Percentiles rank a stretch among this genome's conserved stretches.
Evolutionary conservation across 2,329 filamentous ascomycete genomes (phyloP).

Genomic region (Penicillium digitatum): DNA sequence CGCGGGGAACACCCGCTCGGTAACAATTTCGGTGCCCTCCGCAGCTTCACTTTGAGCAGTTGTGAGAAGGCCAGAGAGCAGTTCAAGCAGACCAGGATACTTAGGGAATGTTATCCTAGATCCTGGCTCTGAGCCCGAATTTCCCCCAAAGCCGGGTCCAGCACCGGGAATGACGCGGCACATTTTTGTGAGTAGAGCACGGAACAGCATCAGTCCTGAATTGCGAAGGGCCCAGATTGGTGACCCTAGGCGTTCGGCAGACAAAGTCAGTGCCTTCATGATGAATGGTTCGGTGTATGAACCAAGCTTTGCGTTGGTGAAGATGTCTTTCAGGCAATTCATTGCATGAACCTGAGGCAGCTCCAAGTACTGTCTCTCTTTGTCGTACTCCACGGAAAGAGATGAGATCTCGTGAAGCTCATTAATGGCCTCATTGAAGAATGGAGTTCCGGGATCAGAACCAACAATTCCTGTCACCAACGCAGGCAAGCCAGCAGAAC

Average conservation of each 20-base stretch:
- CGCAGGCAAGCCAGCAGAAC: slow-evolving; percentile 87
- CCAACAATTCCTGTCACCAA: slow-evolving; percentile 75
- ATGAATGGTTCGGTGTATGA: slow-evolving; percentile 70
- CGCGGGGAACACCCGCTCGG: slow-evolving; percentile 45
- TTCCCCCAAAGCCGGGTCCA: slow-evolving; percentile 48
- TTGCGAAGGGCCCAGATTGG: slow-evolving; percentile 92
- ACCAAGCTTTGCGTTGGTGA: slow-evolving; percentile 74
- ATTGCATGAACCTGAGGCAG: slow-evolving; percentile 90
- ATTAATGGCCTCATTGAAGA: slow-evolving; percentile 41
- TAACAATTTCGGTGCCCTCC: slow-evolving; percentile 34
- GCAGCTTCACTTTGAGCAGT: slow-evolving; percentile 19
- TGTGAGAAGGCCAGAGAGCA: slow-evolving; percentile 37
- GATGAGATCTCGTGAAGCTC: slow-evolving; percentile 41
- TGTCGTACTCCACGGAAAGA: slow-evolving; percentile 29
- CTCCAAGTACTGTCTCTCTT: slow-evolving; percentile 46
- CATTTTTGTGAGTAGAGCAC: slow-evolving; percentile 72
- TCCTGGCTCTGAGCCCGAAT: slow-evolving; percentile 44
- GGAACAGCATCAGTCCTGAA: slow-evolving; percentile 82
- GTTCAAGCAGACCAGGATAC: slow-evolving; percentile 37
- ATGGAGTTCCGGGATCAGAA: slow-evolving; percentile 53
- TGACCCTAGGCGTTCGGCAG: slow-evolving; percentile 72
- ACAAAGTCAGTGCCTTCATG: slow-evolving; percentile 70
- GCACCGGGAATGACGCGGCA: slow-evolving; percentile 37
- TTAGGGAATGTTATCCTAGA: slow-evolving; percentile 41
- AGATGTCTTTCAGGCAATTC: slow-evolving; percentile 89